Evolutionary conservation across 2,329 filamentous ascomycete species (phyloP), one percentile per base, ranked within the genome.

Genomic region (Sporothrix globosa): DNA sequence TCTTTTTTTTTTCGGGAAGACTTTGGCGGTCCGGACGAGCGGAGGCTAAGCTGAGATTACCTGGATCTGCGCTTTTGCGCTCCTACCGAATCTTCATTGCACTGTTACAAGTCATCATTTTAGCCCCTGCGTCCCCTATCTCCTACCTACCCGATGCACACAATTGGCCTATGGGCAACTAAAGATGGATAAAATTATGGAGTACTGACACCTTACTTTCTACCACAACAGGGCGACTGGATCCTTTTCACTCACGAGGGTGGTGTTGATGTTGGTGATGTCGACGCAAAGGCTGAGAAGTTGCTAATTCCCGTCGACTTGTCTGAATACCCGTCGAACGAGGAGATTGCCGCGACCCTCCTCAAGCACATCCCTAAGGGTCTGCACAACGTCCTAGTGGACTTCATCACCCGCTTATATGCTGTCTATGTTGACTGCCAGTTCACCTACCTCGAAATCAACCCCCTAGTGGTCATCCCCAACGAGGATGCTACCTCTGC

Each of bases 361-460:
- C 86, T 99, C 80, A 94, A 90, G 83, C 96, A 99, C 83, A 93
- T 99, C 61, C 96, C 96, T 78, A 85, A 92, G 84, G 95, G 95
- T 81, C 87, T 99, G 68, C 96, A 99, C 89, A 97, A 97, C 79
- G 96, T 99, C 79, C 89, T 99, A 72, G 92, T 99, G 74, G 96
- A 99, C 88, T 99, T 99, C 88, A 99, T 99, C 85, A 93, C 93
- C 79, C 91, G 96, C 78, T 88, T 99, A 76, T 99, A 99, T 81
- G 96, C 95, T 77, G 96, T 99, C 84, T 99, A 98, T 80, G 96
- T 98, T 75, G 96, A 99, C 87, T 97, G 92, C 89, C 96, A 99
- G 84, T 99, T 99, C 89, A 98, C 96, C 79, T 99, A 99, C 86
- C 93, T 99, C 77, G 96, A 99, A 85, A 99, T 99, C 87, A 99